Evolutionary conservation across 2,329 filamentous ascomycete genomes (phyloP).

Genomic region (Emergomyces orientalis): DNA sequence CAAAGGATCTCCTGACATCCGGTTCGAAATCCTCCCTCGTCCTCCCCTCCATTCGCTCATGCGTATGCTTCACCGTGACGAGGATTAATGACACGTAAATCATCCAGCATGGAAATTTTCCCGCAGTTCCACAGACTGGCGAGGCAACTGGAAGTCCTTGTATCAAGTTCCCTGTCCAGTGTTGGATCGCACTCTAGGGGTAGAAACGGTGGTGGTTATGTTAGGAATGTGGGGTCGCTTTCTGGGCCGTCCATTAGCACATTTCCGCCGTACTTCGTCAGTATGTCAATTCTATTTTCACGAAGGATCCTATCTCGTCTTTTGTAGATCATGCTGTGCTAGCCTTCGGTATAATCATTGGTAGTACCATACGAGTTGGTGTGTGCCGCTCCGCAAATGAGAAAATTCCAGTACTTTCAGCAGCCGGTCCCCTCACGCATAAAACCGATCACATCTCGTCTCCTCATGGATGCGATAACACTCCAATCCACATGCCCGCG

Average conservation of each 20-base stretch:
- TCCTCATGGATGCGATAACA: constrained; percentile 42
- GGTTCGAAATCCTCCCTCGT: neutral
- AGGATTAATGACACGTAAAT: neutral
- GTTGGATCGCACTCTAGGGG: neutral
- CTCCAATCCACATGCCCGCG: constrained; percentile 39
- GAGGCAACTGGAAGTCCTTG: neutral
- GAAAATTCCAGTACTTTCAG: neutral
- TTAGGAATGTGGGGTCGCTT: neutral
- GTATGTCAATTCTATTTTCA: neutral
- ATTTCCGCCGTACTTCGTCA: neutral
- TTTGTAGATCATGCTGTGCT: neutral
- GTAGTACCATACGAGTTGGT: neutral
- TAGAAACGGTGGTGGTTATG: neutral
- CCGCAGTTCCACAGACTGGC: neutral
- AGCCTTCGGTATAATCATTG: no score
- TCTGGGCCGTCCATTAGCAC: neutral
- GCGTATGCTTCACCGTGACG: neutral
- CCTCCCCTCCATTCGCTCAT: neutral
- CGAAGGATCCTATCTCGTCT: neutral
- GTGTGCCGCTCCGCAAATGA: neutral
- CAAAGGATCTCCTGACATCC: neutral
- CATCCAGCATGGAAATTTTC: neutral
- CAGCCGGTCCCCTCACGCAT: constrained; percentile 9
- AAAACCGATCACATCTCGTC: constrained; percentile 37
- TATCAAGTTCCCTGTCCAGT: neutral